Base-by-base conservation (phyloP, 2,329 filamentous ascomycete genomes). In the Aspergillus chevalieri region DNA sequence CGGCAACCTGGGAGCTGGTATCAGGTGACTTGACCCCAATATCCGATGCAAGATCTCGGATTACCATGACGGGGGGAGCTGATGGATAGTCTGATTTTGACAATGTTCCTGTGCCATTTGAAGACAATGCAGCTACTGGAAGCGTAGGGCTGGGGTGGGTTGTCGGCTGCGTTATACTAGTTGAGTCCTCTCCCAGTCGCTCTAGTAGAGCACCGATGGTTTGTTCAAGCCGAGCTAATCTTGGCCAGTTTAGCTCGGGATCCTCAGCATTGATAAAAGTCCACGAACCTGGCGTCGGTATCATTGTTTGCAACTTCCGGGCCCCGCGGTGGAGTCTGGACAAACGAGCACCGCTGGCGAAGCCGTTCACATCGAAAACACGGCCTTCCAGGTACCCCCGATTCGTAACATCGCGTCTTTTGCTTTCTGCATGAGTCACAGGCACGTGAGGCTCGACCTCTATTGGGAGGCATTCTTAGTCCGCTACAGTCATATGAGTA, bases 381-480 rank as follows among this genome's bases (percentile, higher is more conserved):
- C 15, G 61, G 53, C 45, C 61, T 60, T 14, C 65, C 55, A 0
- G 54, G 52, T 41, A 51, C 51, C 9, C 57, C 55, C 3, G 68
- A 63, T 48, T 67, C 65, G 51, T 73, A 73, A 47, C 70, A 73
- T 50, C 69, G 57, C n/a, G 69, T 72, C 57, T 73, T 73, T 30
- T 69, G 65, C 52, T 69, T 72, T 17, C 69, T 60, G 53, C 70
- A 73, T 19, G 62, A 60, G 8, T 54, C 53, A 44, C 70, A 73
- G n/a, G 70, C 68, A 51, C 64, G 64, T 21, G 61, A 62, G 45
- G 61, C 61, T 36, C 61, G 46, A n/a, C 50, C 50, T 44, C 52
- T 39, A 33, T 48, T 43, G 30, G 52, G 46, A 17, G 49, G 54
- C 49, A 51, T 51, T 38, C 17, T 9, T 8, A 15, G 3, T 17